Conservation (phyloP, 1,284 basidiomycete genomes). For the Boletus mariae region DNA sequence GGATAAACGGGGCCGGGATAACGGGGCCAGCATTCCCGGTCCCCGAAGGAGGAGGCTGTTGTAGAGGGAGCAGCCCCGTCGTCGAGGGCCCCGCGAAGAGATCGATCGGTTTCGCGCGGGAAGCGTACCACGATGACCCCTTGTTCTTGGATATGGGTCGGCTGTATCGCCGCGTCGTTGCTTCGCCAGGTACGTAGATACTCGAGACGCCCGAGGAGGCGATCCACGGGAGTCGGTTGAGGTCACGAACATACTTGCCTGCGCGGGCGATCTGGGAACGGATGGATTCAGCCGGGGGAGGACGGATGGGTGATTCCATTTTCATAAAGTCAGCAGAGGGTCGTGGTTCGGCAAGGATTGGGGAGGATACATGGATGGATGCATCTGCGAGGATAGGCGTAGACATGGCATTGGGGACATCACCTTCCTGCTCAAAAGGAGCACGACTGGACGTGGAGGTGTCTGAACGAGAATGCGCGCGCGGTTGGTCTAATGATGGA, state of each 20-base stretch:
- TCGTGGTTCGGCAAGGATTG: slow-evolving; percentile 30
- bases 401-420: slow-evolving; percentile 29
- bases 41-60: slow-evolving; percentile 4
- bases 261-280: slow-evolving; percentile 29
- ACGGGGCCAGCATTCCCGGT: slow-evolving; percentile 6
- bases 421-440: slow-evolving; percentile 22
- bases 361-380: slow-evolving; percentile 26
- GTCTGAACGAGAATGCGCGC: slow-evolving; percentile 20
- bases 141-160: slow-evolving; percentile 26
- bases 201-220: slow-evolving; percentile 32
- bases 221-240: slow-evolving; percentile 33
- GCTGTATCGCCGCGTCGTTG: slow-evolving; percentile 30
- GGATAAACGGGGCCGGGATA: slow-evolving; percentile 28
- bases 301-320: slow-evolving; percentile 35
- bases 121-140: slow-evolving; percentile 28
- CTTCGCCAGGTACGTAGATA: slow-evolving; percentile 33
- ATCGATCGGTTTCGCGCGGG: slow-evolving; percentile 29
- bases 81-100: slow-evolving; percentile 33
- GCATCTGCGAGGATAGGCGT: slow-evolving; percentile 29
- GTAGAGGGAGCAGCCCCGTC: slow-evolving; percentile 29
- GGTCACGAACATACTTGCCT: slow-evolving; percentile 26
- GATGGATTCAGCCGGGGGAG: slow-evolving; percentile 32
- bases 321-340: slow-evolving; percentile 35
- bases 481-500: slow-evolving; percentile 12
- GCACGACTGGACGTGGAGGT: slow-evolving; percentile 26